A percentile compares a stretch with the other conserved stretches of the same genome.
Evolutionary conservation across 2,329 filamentous ascomycete genomes (phyloP).

Genomic region (Podosphaera fusca): DNA sequence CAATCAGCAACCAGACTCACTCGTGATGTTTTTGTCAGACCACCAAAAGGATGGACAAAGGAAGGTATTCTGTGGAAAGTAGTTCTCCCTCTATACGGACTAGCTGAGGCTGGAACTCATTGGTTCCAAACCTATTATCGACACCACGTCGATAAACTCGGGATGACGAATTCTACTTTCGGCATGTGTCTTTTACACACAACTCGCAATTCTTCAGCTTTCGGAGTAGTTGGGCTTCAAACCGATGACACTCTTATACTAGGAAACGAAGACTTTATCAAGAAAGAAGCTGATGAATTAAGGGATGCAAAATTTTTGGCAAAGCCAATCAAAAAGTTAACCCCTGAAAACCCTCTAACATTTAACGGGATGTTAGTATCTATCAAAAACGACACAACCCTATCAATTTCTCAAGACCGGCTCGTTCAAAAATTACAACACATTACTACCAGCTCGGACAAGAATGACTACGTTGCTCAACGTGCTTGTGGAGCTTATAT

Average conservation of each 20-base stretch:
- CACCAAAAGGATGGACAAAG: background rate
- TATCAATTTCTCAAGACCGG: no score
- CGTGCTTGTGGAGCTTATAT: background rate
- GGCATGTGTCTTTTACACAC: conserved; percentile 1
- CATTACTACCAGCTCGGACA: no score
- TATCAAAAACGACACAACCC: no score
- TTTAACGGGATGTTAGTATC: background rate
- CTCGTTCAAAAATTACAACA: no score
- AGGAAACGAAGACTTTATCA: background rate
- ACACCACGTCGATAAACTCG: conserved; percentile 1
- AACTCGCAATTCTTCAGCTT: background rate
- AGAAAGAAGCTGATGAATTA: background rate
- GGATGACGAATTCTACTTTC: conserved; percentile 1
- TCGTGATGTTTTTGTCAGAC: no score
- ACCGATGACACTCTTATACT: background rate
- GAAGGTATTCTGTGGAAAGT: background rate
- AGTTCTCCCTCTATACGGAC: background rate
- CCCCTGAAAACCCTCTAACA: background rate
- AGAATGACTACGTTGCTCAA: background rate
- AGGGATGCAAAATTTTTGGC: background rate
- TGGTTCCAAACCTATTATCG: conserved; percentile 1
- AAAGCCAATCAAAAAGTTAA: background rate
- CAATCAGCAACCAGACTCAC: background rate
- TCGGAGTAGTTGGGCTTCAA: background rate
- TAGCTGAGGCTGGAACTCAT: conserved; percentile 2